Base-by-base conservation (phyloP, 441 rosid species). In the Adansonia rubrostipa region DNA sequence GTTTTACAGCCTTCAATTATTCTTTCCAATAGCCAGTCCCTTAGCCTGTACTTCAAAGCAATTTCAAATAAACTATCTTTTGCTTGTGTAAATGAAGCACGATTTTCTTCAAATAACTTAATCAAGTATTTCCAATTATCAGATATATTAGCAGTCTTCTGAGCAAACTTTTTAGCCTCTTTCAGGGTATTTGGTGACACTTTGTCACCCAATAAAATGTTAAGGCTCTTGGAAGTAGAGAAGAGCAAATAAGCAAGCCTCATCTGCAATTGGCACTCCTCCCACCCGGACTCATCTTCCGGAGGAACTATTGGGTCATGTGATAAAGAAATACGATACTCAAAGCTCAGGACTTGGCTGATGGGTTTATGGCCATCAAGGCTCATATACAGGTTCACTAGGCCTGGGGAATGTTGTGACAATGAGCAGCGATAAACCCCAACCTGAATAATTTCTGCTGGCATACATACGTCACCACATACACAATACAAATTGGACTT, bases 21-120 rank as follows among this genome's bases (percentile, higher is more conserved):
- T 84, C 93, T 94, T 86, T 97, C 98, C 87, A 89, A 80, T 72
- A 97, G 88, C 99, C 98, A 97, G 73, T 97, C 98, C 82, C 85
- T 92, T 22, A 97, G 81, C 83, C 87, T 86, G 80, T 85, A 92
- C 87, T 88, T 91, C 84, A 97, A 84, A 87, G 90, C 83, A 42
- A 92, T 88, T 85, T 92, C 97, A 82, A 91, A 88, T 69, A 93
- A 81, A 54, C 76, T 81, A 69, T 92, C 92, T 86, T 86, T 93
- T 8, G 95, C 98, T 85, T 89, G 93, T 56, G 82, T 74, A 85
- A 84, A 68, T 13, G 95, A 85, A 77, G 83, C 76, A 71, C 79
- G 84, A 47, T 84, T 81, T 24, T 82, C 90, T 84, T 91, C 95
- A 71, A 89, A 80, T 14, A 87, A 86, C 87, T 92, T 94, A 54